Conservation (phyloP, 352 stramenopile species). For the Globisporangium polare region DNA sequence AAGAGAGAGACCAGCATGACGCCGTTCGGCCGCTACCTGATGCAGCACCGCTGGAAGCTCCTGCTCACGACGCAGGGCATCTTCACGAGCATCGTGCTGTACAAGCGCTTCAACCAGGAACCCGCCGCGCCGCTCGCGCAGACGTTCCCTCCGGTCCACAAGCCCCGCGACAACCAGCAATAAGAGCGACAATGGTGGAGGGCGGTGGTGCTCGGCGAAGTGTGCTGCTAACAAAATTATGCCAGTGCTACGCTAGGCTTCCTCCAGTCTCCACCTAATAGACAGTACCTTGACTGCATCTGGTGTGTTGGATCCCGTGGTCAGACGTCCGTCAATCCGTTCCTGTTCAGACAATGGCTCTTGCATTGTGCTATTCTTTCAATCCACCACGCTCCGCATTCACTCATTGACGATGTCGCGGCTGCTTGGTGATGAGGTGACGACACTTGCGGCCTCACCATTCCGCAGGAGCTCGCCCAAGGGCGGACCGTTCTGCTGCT, state of each 20-base stretch:
- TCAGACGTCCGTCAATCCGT: not conserved
- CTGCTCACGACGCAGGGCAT: constrained; percentile 66
- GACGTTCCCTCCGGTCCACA: constrained; percentile 6
- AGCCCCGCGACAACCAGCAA: not conserved
- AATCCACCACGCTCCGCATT: not conserved
- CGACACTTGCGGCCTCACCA: not conserved
- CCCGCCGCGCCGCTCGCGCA: constrained; percentile 14
- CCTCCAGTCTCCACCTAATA: not conserved
- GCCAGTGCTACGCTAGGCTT: not conserved
- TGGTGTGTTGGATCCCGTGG: not conserved
- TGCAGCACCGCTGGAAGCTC: constrained; percentile 73
- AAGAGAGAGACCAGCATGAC: constrained; percentile 21
- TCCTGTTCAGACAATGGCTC: not conserved
- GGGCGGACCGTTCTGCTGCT: not conserved
- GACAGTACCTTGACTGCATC: not conserved
- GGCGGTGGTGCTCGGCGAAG: no score
- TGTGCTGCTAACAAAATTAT: not conserved
- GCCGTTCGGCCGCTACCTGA: constrained; percentile 50
- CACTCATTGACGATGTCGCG: not conserved
- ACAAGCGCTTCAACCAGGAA: constrained; percentile 46
- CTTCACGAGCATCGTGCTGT: constrained; percentile 60
- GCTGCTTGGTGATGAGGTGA: not conserved
- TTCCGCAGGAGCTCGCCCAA: constrained; percentile 1
- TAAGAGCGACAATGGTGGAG: not conserved
- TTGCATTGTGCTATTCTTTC: not conserved